Evolutionary conservation across 1,139 yeast species (phyloP).

Genomic region (Petasospora rhodanensis): DNA sequence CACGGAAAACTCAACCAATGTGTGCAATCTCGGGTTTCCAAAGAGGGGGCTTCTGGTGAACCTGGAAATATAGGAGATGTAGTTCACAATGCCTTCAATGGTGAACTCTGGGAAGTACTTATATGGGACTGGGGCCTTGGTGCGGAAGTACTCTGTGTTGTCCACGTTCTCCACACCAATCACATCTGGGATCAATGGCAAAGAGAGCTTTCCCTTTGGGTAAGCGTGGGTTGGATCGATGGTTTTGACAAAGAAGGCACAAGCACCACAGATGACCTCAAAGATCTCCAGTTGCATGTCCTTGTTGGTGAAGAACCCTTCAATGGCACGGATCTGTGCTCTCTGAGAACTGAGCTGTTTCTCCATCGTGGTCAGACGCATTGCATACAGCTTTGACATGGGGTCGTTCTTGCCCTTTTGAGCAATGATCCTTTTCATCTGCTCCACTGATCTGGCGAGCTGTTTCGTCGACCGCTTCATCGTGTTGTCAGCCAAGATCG

Average conservation of each 20-base stretch:
- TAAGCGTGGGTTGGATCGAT: slow-evolving; percentile 67
- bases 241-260: slow-evolving; percentile 63
- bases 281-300: slow-evolving; percentile 60
- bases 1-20: slow-evolving; percentile 70
- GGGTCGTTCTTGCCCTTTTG: too few species aligned
- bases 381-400: too few species aligned
- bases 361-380: slow-evolving; percentile 44
- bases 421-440: slow-evolving; percentile 39
- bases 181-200: slow-evolving; percentile 60
- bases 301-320: slow-evolving; percentile 54
- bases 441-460: slow-evolving; percentile 48
- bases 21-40: slow-evolving; percentile 45
- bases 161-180: slow-evolving; percentile 58
- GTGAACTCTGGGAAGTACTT: slow-evolving; percentile 82
- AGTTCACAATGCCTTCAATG: slow-evolving; percentile 78
- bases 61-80: slow-evolving; percentile 61
- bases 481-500: slow-evolving; percentile 48
- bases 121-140: slow-evolving; percentile 71
- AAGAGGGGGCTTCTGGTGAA: slow-evolving; percentile 58
- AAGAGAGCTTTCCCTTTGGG: slow-evolving; percentile 49
- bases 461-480: slow-evolving; percentile 42
- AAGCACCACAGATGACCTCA: slow-evolving; percentile 73
- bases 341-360: slow-evolving; percentile 37
- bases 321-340: slow-evolving; percentile 49
- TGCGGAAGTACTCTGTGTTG: slow-evolving; percentile 62